Evolutionary conservation across 164 flowering plant genomes (phyloP).

Genomic region (Houttuynia cordata): DNA sequence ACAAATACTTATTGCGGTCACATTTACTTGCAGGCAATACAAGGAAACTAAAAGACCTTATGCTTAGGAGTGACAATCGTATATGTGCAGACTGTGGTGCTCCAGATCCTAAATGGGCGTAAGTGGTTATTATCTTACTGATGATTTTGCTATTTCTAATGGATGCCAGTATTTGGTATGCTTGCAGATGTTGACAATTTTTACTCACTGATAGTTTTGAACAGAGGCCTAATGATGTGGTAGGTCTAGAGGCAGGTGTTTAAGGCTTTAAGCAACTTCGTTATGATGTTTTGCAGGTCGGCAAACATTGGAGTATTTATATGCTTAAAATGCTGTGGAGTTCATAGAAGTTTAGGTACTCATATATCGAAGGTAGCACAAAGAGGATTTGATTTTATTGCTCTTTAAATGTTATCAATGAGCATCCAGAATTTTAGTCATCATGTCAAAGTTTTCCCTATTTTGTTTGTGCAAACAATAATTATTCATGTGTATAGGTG

Average conservation of each 20-base stretch:
- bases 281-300: slow-evolving; percentile 38
- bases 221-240: not conserved
- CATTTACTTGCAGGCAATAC: slow-evolving; percentile 46
- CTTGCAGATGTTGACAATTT: not conserved
- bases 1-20: no score
- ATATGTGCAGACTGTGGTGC: slow-evolving; percentile 93
- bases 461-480: no score
- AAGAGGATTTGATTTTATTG: not conserved
- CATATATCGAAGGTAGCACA: slow-evolving; percentile 76
- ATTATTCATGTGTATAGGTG: no score
- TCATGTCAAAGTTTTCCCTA: not conserved
- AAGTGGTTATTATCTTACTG: slow-evolving; percentile 25
- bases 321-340: slow-evolving; percentile 93
- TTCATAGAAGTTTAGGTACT: slow-evolving; percentile 90
- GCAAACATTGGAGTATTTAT: slow-evolving; percentile 94
- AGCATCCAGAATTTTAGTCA: not conserved
- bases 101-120: slow-evolving; percentile 99
- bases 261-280: no score
- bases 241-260: not conserved
- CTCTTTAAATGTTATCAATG: not conserved
- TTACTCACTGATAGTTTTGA: not conserved
- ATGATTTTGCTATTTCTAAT: not conserved
- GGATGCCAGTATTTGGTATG: not conserved
- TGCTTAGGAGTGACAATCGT: slow-evolving; percentile 63
- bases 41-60: slow-evolving; percentile 59